Evolutionary conservation across 2,329 filamentous ascomycete genomes (phyloP), one percentile per base, ranked within the genome.

Genomic region (Pestalotiopsis sp.): DNA sequence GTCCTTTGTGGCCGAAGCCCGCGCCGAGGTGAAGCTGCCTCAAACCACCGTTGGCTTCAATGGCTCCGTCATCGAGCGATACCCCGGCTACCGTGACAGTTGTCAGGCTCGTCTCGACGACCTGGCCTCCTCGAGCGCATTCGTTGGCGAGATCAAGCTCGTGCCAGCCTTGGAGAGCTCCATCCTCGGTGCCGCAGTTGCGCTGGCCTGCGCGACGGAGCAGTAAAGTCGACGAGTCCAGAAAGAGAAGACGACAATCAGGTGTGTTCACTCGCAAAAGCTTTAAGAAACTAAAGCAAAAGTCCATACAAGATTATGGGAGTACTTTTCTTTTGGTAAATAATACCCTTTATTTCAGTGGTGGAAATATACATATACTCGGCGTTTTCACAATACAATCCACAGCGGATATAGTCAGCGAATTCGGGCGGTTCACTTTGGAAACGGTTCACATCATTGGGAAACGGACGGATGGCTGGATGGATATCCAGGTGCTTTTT

Each of bases 61-160:
- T 75, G 93, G 93, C 59, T 92, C 90, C 36, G 92, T 95, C 64
- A 90, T 95, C 65, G 92, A 95, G 79, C 90, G 91, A 73, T 95
- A 95, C 75, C 92, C 93, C 0, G 82, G 83, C 7, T 95, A 94
- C 78, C 82, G 87, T 25, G 80, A 79, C 39, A 84, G 82, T 57
- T 91, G 90, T 74, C 92, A 95, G 77, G 77, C 77, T 5, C 89
- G 90, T 73, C 80, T 95, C 61, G 84, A 93, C 74, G 81, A 84
- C 52, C 81, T 95, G 9, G 85, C 89, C 74, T 63, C 79, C 71
- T 68, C 77, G 75, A 73, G 82, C 77, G 64, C 81, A 77, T 70
- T 83, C 73, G 56, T 67, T 45, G 74, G 74, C 20, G 79, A 81
- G 3, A 87, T 94, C 25, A 85, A 87, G 66, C 83, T 95, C 27